Conservation (phyloP, 768 basidiomycete genomes). For the Myochromella boudieri region DNA sequence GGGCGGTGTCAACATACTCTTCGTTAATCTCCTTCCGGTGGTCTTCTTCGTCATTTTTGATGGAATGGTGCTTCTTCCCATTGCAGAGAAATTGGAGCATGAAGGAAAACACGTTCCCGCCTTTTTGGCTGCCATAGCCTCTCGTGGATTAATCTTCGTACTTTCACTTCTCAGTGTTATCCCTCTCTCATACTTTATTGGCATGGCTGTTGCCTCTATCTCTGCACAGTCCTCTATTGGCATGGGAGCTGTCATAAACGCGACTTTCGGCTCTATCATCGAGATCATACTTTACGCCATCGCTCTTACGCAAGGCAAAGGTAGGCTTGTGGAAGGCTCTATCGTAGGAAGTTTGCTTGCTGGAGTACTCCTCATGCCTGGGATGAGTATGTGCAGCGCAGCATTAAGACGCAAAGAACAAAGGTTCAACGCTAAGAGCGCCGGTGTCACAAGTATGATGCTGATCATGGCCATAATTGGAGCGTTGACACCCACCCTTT, state of each 20-base stretch:
- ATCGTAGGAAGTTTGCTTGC: constrained; percentile 95
- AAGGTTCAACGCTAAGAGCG: constrained; percentile 98
- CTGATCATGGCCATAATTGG: constrained; percentile 99
- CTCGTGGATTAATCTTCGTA: constrained; percentile 78
- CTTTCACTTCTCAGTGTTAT: constrained; percentile 89
- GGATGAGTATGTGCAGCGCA: constrained; percentile 90
- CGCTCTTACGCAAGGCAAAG: constrained; percentile 88
- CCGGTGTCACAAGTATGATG: constrained; percentile 99
- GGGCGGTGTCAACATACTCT: constrained; percentile 97
- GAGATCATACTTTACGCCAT: constrained; percentile 94
- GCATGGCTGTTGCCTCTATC: constrained; percentile 99
- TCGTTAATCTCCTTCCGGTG: constrained; percentile 90
- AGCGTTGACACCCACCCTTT: constrained; percentile 89
- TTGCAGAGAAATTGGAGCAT: constrained; percentile 60
- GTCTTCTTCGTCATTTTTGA: constrained; percentile 97
- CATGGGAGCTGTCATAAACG: constrained; percentile 99
- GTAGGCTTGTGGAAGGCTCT: constrained; percentile 92
- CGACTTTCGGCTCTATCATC: constrained; percentile 97
- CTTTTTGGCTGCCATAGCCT: constrained; percentile 67
- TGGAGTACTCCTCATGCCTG: constrained; percentile 96
- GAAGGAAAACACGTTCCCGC: constrained; percentile 58
- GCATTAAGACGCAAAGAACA: constrained; percentile 92
- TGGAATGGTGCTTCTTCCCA: constrained; percentile 76
- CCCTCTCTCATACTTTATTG: constrained; percentile 97
- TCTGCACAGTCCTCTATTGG: constrained; percentile 98